These are phyloP conservation scores for Phytophthora aleatoria DNA, from an alignment of 352 stramenopile genomes.

Conservation along the genomic window DNA sequence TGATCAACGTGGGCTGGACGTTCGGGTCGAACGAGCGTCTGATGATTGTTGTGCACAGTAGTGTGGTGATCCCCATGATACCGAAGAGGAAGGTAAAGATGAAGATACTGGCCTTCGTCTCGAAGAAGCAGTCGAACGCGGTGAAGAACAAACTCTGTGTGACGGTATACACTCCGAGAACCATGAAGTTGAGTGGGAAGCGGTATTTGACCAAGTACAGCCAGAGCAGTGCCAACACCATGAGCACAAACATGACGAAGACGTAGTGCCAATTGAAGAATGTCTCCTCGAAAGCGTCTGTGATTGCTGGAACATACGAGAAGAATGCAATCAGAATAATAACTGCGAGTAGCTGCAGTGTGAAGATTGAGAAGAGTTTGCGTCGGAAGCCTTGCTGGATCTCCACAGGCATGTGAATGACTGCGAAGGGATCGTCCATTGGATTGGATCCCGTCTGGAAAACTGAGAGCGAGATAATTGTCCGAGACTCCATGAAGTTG, in stretches of 20 bases:
- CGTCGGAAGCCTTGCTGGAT: conserved; percentile 79
- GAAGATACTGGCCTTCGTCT: conserved; percentile 67
- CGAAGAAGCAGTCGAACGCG: conserved; percentile 57
- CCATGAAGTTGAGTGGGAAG: conserved; percentile 74
- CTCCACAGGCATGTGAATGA: conserved; percentile 72
- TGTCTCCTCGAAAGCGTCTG: conserved; percentile 26
- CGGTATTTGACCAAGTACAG: conserved; percentile 80
- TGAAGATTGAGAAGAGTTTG: conserved; percentile 80
- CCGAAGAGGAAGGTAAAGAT: conserved; percentile 67
- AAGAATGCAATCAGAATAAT: conserved; percentile 52
- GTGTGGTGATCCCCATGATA: conserved; percentile 64
- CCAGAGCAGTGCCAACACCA: conserved; percentile 60
- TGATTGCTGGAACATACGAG: conserved; percentile 45
- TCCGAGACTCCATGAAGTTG: conserved; percentile 74
- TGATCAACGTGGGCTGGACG: conserved; percentile 48
- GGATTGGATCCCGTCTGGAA: conserved; percentile 78
- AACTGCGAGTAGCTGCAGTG: conserved; percentile 65
- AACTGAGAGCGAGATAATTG: conserved; percentile 78
- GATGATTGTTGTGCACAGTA: conserved; percentile 54
- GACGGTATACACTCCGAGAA: conserved; percentile 61
- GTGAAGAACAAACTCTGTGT: conserved; percentile 68
- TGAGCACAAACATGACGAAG: conserved; percentile 55
- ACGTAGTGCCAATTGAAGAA: conserved; percentile 63
- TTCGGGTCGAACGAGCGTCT: conserved; percentile 45
- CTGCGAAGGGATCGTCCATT: conserved; percentile 71